These are phyloP conservation scores for Ballota nigra DNA, from an alignment of 257 asterid species.

Conservation along the genomic window DNA sequence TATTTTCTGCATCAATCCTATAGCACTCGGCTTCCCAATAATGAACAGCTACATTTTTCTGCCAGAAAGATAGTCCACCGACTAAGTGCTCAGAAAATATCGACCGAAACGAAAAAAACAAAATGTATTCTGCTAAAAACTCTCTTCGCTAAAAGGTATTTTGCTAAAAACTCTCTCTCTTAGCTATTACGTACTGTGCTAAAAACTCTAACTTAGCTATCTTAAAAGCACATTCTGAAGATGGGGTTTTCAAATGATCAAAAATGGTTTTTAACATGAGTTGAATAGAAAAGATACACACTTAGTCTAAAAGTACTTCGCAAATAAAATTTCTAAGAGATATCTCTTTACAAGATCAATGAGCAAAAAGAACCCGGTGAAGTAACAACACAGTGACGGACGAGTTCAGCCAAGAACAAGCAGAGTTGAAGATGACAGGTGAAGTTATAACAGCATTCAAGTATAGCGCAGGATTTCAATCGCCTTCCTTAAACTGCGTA, in stretches of 20 bases:
- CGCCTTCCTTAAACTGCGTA: constrained; percentile 18
- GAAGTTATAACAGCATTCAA: not conserved
- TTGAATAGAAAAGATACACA: not conserved
- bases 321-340: not conserved
- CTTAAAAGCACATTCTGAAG: constrained; percentile 2
- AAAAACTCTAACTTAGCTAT: too few relatives aligned
- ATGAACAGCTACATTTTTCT: constrained; percentile 62
- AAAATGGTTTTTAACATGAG: not conserved
- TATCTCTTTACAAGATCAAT: constrained; percentile 11
- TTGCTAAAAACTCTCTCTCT: not conserved
- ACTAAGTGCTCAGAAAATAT: constrained; percentile 6
- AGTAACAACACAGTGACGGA: constrained; percentile 9
- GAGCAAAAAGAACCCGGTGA: not conserved
- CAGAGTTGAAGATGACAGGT: constrained; percentile 7
- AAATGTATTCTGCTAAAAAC: not conserved
- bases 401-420: constrained; percentile 1
- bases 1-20: constrained; percentile 47
- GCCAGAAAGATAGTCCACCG: constrained; percentile 31
- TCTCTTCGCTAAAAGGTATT: not conserved
- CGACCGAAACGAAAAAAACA: not conserved
- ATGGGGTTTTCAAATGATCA: not conserved
- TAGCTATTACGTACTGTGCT: too few relatives aligned
- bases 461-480: not conserved
- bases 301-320: not conserved
- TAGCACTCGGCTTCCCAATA: constrained; percentile 92